A percentile compares a stretch with the other conserved stretches of the same genome.
These are phyloP conservation scores for Puccinia coronata DNA, from an alignment of 1,284 basidiomycete genomes.

Conservation along the genomic window DNA sequence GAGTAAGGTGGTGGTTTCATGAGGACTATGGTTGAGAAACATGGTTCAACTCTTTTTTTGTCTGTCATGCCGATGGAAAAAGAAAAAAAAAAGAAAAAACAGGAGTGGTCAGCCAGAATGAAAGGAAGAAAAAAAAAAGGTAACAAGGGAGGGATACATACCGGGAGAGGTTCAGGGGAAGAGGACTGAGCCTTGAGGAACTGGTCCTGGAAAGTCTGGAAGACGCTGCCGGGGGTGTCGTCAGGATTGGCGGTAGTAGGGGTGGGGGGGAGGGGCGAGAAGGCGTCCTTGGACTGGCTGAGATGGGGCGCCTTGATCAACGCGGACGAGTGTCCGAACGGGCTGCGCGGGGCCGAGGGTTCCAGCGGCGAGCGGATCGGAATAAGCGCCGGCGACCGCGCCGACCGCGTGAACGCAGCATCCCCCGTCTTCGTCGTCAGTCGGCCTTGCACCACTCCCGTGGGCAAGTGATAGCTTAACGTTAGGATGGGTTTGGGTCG, in stretches of 20 bases:
- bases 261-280: slow-evolving; percentile 31
- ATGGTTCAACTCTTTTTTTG: too few relatives aligned
- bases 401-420: background rate
- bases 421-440: background rate
- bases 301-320: slow-evolving; percentile 35
- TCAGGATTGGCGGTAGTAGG: background rate
- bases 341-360: background rate
- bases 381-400: slow-evolving; percentile 16
- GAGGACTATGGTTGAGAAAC: too few relatives aligned
- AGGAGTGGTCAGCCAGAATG: too few relatives aligned
- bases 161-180: background rate
- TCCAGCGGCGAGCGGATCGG: slow-evolving; percentile 30
- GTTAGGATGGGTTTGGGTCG: slow-evolving; percentile 20
- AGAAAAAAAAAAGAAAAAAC: too few relatives aligned
- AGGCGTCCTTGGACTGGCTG: slow-evolving; percentile 26
- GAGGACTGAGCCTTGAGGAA: slow-evolving; percentile 3
- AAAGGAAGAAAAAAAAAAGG: background rate
- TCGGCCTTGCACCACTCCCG: slow-evolving; percentile 11
- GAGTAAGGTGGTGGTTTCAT: too few relatives aligned
- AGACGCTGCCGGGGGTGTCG: background rate
- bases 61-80: too few relatives aligned
- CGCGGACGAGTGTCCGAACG: background rate
- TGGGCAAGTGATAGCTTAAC: slow-evolving; percentile 18
- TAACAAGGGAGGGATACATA: background rate
- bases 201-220: slow-evolving; percentile 4